These are phyloP conservation scores for Pleurotus giganteus DNA, from an alignment of 768 basidiomycete genomes.

Conservation along the genomic window DNA sequence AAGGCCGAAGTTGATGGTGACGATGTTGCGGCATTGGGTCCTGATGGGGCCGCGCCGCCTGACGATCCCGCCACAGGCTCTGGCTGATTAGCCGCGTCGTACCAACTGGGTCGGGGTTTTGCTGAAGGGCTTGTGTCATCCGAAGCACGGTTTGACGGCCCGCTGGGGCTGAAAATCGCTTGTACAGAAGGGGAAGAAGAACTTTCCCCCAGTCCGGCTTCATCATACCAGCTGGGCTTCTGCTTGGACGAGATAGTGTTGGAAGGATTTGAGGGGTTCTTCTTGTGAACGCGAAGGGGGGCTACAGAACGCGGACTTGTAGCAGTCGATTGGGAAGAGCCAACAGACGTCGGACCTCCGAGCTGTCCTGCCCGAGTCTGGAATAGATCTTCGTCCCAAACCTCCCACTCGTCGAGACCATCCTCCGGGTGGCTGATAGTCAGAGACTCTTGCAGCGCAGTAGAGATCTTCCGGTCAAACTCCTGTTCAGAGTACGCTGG, in stretches of 20 bases:
- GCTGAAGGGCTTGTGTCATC: constrained; percentile 1
- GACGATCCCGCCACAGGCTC: background rate
- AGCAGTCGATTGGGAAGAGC: constrained; percentile 5
- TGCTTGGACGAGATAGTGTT: constrained; percentile 14
- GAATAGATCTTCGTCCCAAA: constrained; percentile 44
- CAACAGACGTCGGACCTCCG: background rate
- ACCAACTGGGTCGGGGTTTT: constrained; percentile 19
- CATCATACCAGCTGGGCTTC: constrained; percentile 17
- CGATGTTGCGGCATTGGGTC: background rate
- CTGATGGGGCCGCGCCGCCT: background rate
- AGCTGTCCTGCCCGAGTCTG: constrained; percentile 15
- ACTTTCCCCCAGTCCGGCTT: constrained; percentile 22
- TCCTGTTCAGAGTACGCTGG: constrained; percentile 40
- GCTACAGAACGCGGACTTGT: constrained; percentile 21
- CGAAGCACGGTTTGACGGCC: background rate
- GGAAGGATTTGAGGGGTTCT: constrained; percentile 9
- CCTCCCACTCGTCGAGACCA: constrained; percentile 46
- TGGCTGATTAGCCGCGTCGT: constrained; percentile 24
- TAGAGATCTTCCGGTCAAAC: constrained; percentile 52
- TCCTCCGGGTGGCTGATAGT: constrained; percentile 21
- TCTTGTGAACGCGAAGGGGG: constrained; percentile 37
- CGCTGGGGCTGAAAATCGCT: background rate
- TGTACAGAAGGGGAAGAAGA: background rate
- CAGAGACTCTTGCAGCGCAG: constrained; percentile 40
- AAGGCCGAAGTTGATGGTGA: background rate